Evolutionary conservation across 1,284 basidiomycete species (phyloP), one percentile per base, ranked within the genome.

Genomic region (Anthracocystis walkeri): DNA sequence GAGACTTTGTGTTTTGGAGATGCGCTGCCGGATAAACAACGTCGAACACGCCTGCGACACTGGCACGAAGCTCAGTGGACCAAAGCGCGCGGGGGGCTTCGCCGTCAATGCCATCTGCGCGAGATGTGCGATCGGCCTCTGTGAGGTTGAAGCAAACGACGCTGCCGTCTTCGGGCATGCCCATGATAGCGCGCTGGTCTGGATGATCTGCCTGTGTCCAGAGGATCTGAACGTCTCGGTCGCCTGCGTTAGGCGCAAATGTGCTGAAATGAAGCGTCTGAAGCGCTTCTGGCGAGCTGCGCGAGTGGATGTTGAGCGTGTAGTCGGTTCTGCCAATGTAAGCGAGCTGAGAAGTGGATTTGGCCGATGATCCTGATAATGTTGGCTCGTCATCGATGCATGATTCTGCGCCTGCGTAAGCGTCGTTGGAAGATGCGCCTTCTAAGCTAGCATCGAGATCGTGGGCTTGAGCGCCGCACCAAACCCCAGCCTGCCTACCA

Each of bases 211-310:
- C 58, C 25, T 67, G 74, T 18, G 67, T 44, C 83, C 83, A 85
- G 4, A 83, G 52, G 21, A 64, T 55, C 41, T 77, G 74, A 0
- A 84, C 58, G 38, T 85, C 83, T 8, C 72, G 72, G 46, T 85
- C 83, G 40, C 80, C 81, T 50, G 68, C 68, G 51, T 84, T 83
- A 38, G 83, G 83, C 11, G 80, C 65, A 54, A 81, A 85, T 0
- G 80, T 82, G 54, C 77, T 80, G 65, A 79, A 84, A 48, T 75
- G 77, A 1, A 85, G 74, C 29, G 83, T 82, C 56, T 84, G 83
- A 0, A 71, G 54, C 3, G 79, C 75, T 27, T 78, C 58, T 7
- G 83, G 82, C 0, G 69, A 61, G 52, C 61, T 70, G 29, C 78
- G 80, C 16, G 78, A 69, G 48, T 84, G 82, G 41, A 84, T 81